Evolutionary conservation across 345 rosid genomes (phyloP).

Genomic region (Corymbia maculata): DNA sequence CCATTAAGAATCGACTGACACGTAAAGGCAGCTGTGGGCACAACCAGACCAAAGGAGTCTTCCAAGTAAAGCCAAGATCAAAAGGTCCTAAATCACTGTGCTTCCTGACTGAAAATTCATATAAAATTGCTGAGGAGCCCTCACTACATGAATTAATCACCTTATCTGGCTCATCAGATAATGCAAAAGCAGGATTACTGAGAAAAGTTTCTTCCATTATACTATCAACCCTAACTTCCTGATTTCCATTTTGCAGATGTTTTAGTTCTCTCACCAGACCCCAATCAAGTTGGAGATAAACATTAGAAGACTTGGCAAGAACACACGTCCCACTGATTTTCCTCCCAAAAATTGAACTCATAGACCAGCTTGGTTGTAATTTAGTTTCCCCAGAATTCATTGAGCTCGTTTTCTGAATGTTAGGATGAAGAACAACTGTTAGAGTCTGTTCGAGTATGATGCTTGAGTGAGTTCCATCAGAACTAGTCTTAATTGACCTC

Average conservation of each 20-base stretch:
- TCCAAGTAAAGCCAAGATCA: slow-evolving; percentile 73
- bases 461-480: slow-evolving; percentile 35
- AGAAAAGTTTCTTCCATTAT: slow-evolving; percentile 12
- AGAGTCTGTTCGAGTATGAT: slow-evolving; percentile 74
- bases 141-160: slow-evolving; percentile 17
- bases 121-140: slow-evolving; percentile 30
- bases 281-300: slow-evolving; percentile 67
- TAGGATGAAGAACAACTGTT: slow-evolving; percentile 74
- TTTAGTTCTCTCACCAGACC: slow-evolving; percentile 27
- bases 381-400: slow-evolving; percentile 13
- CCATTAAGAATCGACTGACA: slow-evolving; percentile 85
- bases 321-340: slow-evolving; percentile 54
- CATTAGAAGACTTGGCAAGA: slow-evolving; percentile 67
- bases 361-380: slow-evolving; percentile 76
- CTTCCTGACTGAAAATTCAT: slow-evolving; percentile 49
- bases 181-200: slow-evolving; percentile 29
- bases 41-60: slow-evolving; percentile 62
- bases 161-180: slow-evolving; percentile 60
- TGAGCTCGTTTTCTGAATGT: slow-evolving; percentile 3
- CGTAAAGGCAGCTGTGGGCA: slow-evolving; percentile 63
- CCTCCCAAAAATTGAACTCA: slow-evolving; percentile 79
- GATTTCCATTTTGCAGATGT: slow-evolving; percentile 18
- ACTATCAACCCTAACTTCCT: slow-evolving; percentile 1
- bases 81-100: slow-evolving; percentile 44
- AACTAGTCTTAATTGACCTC: slow-evolving; percentile 20